Conservation (phyloP, 2,329 filamentous ascomycete genomes). For the Lachnellula hyalina region DNA sequence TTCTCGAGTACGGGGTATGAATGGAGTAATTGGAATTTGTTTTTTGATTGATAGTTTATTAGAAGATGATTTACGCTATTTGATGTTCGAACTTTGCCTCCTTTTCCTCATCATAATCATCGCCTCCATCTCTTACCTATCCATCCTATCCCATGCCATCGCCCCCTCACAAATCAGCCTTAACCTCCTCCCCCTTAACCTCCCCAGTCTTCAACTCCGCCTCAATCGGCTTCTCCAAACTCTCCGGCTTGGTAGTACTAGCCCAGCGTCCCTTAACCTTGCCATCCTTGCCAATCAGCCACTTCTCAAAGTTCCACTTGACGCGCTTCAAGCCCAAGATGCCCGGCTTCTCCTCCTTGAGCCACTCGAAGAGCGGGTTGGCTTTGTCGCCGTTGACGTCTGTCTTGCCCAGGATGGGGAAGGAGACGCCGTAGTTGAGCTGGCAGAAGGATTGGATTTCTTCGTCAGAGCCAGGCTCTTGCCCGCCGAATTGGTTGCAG, state of each 20-base stretch:
- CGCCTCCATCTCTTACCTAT: background rate
- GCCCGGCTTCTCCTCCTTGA: slow-evolving; percentile 70
- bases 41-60: too few species aligned
- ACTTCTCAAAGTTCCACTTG: slow-evolving; percentile 99
- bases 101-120: background rate
- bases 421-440: slow-evolving; percentile 62
- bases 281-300: slow-evolving; percentile 80
- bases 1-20: background rate
- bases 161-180: background rate
- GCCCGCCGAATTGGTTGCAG: slow-evolving; percentile 93
- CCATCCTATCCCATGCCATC: background rate
- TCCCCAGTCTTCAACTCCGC: slow-evolving; percentile 45
- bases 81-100: background rate
- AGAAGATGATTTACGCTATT: background rate
- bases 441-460: slow-evolving; percentile 83
- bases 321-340: slow-evolving; percentile 82
- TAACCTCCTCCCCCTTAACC: slow-evolving; percentile 12
- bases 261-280: slow-evolving; percentile 83
- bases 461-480: slow-evolving; percentile 74
- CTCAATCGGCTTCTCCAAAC: slow-evolving; percentile 68
- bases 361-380: slow-evolving; percentile 73
- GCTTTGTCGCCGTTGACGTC: slow-evolving; percentile 88
- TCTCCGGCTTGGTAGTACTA: slow-evolving; percentile 80
- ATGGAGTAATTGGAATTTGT: background rate
- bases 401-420: slow-evolving; percentile 64